Base-by-base conservation (phyloP, 1,284 basidiomycete species). In the Apiotrichum mycotoxinovorans region DNA sequence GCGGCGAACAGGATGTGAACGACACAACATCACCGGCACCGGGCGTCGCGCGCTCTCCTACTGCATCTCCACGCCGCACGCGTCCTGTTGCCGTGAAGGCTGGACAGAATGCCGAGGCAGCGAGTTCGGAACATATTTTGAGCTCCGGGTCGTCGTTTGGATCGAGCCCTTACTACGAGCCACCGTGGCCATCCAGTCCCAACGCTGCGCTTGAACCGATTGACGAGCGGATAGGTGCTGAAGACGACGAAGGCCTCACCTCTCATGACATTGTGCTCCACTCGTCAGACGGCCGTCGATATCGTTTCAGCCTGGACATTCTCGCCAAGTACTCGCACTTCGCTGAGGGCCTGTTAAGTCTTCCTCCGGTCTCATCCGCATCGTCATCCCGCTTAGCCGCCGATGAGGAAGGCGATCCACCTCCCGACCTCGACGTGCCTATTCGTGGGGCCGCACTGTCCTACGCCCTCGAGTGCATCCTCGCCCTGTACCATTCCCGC, bases 301-400 rank as follows among this genome's bases (percentile, higher is more conserved):
- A 30, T 15, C 30, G 45, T 4, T 46, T 46, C 30, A 46, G 45
- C 30, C 27, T 46, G 18, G 30, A 33, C n/a, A 46, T 34, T 14
- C 45, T 46, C 9, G 45, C 45, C 9, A n/a, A 46, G 30, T 46
- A 46, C 45, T 46, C 45, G 45, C 45, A 33, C 45, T 46, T 46
- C 34, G 30, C 45, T 18, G 45, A 33, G 30, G 30, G 45, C 8
- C 18, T 46, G 15, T 26, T 46, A 4, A 22, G 15, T 10, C 45
- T 46, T 4, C 45, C 45, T 1, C 11, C 40, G 10, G 40, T 11
- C 18, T 8, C 18, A 10, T 10, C 27, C 7, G 25, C 17, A 4
- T 4, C 25, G 5, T 12, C 4, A 7, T n/a, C 15, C 7, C 25
- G 3, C n/a, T 8, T 15, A 5, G 17, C 26, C n/a, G 43, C 17